Evolutionary conservation across 2,329 filamentous ascomycete genomes (phyloP).

Genomic region (Venturia aucupariae): DNA sequence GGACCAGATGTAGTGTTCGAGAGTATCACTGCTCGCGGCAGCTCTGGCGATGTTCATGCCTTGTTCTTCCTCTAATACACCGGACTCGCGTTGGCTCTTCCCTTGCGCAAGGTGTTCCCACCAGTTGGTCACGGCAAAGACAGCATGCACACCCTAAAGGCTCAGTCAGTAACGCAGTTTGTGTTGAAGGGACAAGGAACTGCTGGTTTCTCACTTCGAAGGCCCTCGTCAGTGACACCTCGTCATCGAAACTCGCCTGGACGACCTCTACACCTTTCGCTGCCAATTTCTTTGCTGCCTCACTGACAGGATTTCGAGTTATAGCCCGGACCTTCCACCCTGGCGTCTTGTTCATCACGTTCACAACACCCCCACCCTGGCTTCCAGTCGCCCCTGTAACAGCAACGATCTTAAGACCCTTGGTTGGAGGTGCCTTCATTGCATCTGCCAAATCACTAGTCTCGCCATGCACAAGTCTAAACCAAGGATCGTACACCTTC

Average conservation of each 20-base stretch:
- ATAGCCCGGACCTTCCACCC: conserved; percentile 22
- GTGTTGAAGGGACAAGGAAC: background rate
- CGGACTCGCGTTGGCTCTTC: conserved; percentile 23
- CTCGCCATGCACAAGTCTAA: conserved; percentile 6
- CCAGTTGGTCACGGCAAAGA: conserved; percentile 36
- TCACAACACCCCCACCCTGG: conserved; percentile 23
- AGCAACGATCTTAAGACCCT: background rate
- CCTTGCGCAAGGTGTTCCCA: conserved; percentile 29
- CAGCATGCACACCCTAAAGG: conserved; percentile 19
- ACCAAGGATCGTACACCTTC: conserved; percentile 36
- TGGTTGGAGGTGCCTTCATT: background rate
- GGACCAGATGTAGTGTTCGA: conserved; percentile 40
- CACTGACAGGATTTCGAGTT: conserved; percentile 19
- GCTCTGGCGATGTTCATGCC: conserved; percentile 26
- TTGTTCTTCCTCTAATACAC: conserved; percentile 31
- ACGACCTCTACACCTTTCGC: background rate
- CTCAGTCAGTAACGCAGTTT: background rate
- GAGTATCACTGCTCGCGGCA: conserved; percentile 27
- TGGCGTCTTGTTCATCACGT: conserved; percentile 20
- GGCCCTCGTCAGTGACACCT: background rate
- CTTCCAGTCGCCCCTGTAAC: conserved; percentile 20
- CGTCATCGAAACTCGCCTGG: background rate
- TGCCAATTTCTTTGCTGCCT: conserved; percentile 20
- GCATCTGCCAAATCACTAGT: conserved; percentile 3
- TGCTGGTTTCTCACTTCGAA: background rate